Percentiles rank a stretch among this genome's conserved stretches.
phyloP scores from a whole-genome alignment of 2,329 filamentous ascomycete genomes.

The Phoma sp. region DNA sequence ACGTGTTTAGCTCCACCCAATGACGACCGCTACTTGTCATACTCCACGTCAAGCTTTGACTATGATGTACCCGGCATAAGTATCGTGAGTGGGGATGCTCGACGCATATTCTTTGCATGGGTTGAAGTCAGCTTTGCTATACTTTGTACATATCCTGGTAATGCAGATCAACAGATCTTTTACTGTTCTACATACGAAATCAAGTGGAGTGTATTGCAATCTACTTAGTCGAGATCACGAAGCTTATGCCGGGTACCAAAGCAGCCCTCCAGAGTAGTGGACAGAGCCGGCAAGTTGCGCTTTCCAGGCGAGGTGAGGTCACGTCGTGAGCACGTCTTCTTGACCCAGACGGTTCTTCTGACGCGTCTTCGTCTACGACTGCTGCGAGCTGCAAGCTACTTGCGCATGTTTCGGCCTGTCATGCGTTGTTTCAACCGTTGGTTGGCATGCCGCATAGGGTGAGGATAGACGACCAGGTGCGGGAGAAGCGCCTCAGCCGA shows the following conservation, averaged over 20 bases:
- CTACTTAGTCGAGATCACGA: too few species aligned
- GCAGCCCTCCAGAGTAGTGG: neutral
- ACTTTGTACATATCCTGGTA: too few species aligned
- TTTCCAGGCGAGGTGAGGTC: conserved; percentile 1
- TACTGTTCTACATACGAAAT: too few species aligned
- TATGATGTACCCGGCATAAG: too few species aligned
- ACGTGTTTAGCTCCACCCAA: conserved; percentile 20
- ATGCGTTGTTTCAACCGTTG: conserved; percentile 14
- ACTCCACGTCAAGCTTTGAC: conserved; percentile 1
- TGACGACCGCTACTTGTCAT: conserved; percentile 12
- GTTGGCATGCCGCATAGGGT: conserved; percentile 6
- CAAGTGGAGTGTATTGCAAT: too few species aligned
- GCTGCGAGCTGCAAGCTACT: neutral
- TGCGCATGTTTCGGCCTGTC: conserved; percentile 13
- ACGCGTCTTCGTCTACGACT: conserved; percentile 8
- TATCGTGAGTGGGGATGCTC: too few species aligned
- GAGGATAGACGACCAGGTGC: conserved; percentile 10
- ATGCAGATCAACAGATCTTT: too few species aligned
- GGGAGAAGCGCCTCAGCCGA: conserved; percentile 5
- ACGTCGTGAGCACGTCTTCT: conserved; percentile 2
- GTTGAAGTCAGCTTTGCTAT: too few species aligned
- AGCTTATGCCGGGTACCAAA: too few species aligned
- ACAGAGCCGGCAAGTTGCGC: neutral
- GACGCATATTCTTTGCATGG: too few species aligned
- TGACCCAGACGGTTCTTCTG: conserved; percentile 2